phyloP scores from a whole-genome alignment of 371 early-diverging fungal species.

The Rhizopus arrhizus region DNA sequence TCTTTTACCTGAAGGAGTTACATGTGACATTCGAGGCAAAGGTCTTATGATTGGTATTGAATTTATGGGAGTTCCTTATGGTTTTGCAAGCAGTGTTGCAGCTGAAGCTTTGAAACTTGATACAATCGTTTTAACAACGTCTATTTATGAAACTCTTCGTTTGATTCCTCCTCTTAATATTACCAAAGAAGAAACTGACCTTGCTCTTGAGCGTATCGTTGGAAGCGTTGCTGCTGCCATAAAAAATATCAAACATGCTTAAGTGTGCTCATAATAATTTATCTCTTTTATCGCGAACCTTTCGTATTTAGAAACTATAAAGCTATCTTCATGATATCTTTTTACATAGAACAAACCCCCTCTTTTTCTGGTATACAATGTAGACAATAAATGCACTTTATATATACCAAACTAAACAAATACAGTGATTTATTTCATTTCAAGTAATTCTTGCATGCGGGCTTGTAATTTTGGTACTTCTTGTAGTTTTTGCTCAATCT shows the following conservation, averaged over 20 bases:
- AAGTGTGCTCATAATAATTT: background rate
- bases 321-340: too few species aligned
- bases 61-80: conserved; percentile 48
- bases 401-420: too few species aligned
- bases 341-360: too few species aligned
- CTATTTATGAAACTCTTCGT: conserved; percentile 60
- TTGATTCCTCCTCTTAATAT: conserved; percentile 62
- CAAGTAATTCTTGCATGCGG: conserved; percentile 64
- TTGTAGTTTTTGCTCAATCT: conserved; percentile 72
- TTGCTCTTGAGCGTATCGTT: conserved; percentile 47
- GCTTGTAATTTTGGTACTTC: conserved; percentile 73
- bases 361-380: too few species aligned
- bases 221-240: conserved; percentile 44
- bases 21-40: conserved; percentile 56
- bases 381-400: too few species aligned
- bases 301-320: conserved; percentile 6
- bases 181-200: conserved; percentile 52
- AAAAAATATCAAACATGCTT: conserved; percentile 16
- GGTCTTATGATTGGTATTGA: conserved; percentile 68
- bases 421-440: conserved; percentile 26
- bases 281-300: background rate
- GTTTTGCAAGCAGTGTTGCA: conserved; percentile 43
- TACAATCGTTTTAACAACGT: conserved; percentile 55
- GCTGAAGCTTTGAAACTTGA: conserved; percentile 50
- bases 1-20: conserved; percentile 45